A percentile compares a stretch with the other conserved stretches of the same genome.
Conservation (phyloP, 169 alveolate genomes). For the Perkinsus chesapeaki region DNA sequence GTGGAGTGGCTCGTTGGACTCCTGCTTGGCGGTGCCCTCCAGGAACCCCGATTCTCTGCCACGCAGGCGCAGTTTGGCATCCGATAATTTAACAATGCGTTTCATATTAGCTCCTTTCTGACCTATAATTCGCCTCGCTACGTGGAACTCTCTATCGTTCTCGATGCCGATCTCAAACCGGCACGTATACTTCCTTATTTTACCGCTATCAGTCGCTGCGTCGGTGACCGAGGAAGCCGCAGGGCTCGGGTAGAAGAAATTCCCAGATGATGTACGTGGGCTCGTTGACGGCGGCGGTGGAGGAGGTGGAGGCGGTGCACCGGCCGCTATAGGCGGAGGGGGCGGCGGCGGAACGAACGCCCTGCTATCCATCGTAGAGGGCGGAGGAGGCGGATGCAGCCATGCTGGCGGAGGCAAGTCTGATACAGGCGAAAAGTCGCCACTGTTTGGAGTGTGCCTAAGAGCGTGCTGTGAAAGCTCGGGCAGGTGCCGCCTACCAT, state of each 20-base stretch:
- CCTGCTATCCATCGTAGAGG: not conserved
- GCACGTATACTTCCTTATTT: slow-evolving; percentile 76
- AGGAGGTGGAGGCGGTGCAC: not conserved
- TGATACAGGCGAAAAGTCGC: not conserved
- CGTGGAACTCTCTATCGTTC: slow-evolving; percentile 81
- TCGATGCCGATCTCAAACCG: slow-evolving; percentile 81
- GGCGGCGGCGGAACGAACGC: not conserved
- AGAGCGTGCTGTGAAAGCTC: not conserved
- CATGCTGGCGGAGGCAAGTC: not conserved
- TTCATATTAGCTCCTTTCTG: slow-evolving; percentile 85
- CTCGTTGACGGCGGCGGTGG: not conserved
- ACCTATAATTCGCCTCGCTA: slow-evolving; percentile 83
- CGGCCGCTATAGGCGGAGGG: not conserved
- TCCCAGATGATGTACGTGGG: not conserved
- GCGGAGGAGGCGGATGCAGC: not conserved
- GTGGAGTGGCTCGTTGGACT: slow-evolving; percentile 83
- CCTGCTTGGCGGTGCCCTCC: slow-evolving; percentile 82
- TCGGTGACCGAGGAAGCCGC: slow-evolving; percentile 76
- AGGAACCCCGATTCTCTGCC: slow-evolving; percentile 90
- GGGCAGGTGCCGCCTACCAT: not conserved
- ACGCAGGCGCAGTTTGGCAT: slow-evolving; percentile 78
- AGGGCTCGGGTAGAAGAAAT: not conserved
- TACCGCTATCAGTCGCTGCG: slow-evolving; percentile 76
- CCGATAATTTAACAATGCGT: slow-evolving; percentile 68
- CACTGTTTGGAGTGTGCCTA: not conserved